phyloP scores from a whole-genome alignment of 148 eudicot species.

The Rhododendron simsii region DNA sequence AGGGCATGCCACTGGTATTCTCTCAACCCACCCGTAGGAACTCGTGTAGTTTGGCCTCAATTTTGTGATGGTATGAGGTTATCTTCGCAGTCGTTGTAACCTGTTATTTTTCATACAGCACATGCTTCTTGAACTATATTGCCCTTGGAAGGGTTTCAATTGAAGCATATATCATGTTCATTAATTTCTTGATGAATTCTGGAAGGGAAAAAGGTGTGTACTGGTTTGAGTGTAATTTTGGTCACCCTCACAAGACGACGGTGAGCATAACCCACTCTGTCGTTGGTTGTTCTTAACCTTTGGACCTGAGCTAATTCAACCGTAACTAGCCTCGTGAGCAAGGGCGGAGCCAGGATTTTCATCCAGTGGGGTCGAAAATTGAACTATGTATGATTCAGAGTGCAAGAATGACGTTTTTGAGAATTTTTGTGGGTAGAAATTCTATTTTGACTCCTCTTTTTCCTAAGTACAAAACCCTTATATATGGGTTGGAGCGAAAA shows the following conservation, averaged over 20 bases:
- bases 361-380: no score
- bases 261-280: neutral
- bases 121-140: neutral
- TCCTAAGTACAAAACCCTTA: no score
- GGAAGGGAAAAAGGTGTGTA: neutral
- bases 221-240: neutral
- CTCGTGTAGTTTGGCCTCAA: neutral
- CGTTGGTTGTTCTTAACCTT: neutral
- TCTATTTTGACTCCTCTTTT: no score
- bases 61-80: neutral
- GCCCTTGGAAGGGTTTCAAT: neutral
- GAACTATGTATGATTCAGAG: no score
- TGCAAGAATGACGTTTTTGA: no score
- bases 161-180: neutral
- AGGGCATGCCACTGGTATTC: slow-evolving; percentile 38
- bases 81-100: neutral
- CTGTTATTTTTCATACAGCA: neutral
- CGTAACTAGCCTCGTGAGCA: neutral
- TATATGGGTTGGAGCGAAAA: no score
- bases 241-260: neutral
- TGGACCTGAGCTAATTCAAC: neutral
- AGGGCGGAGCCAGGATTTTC: no score
- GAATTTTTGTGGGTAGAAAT: no score
- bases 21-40: neutral
- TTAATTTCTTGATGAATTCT: neutral